A percentile compares a stretch with the other conserved stretches of the same genome.
Conservation (phyloP, 2,329 filamentous ascomycete species). For the Ilyonectria mors-panacis region DNA sequence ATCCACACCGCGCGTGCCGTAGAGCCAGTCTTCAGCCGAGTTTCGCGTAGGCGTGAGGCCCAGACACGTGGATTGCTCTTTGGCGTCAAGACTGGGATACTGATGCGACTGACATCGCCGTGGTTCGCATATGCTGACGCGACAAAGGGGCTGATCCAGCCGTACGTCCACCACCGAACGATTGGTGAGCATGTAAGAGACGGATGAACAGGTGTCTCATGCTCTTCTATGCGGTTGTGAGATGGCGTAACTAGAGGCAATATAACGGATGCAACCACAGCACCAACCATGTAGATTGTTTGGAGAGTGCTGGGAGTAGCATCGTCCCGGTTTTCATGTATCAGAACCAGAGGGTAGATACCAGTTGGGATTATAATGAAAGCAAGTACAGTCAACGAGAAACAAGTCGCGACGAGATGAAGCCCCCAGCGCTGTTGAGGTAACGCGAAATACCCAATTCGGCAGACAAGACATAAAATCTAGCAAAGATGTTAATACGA, state of each 20-base stretch:
- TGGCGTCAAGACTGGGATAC: slow-evolving; percentile 9
- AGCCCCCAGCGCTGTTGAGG: not conserved
- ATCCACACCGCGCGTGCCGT: not conserved
- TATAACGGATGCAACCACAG: not conserved
- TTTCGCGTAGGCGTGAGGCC: not conserved
- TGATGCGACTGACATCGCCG: not conserved
- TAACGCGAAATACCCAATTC: not conserved
- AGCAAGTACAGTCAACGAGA: not conserved
- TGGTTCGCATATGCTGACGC: not conserved
- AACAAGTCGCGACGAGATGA: not conserved
- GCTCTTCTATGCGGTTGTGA: not conserved
- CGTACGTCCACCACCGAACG: slow-evolving; percentile 19
- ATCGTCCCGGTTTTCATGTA: not conserved
- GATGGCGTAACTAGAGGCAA: not conserved
- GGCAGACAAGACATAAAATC: not conserved
- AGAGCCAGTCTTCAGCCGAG: slow-evolving; percentile 5
- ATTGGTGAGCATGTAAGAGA: slow-evolving; percentile 4
- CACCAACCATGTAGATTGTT: not conserved
- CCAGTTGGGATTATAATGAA: not conserved
- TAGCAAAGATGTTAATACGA: not conserved
- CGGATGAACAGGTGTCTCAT: not conserved
- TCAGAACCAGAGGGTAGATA: not conserved
- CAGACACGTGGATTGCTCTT: not conserved
- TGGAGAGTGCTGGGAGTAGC: not conserved
- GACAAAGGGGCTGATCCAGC: slow-evolving; percentile 18